Base-by-base conservation (phyloP, 2,329 filamentous ascomycete species). In the Colletotrichum sp. region DNA sequence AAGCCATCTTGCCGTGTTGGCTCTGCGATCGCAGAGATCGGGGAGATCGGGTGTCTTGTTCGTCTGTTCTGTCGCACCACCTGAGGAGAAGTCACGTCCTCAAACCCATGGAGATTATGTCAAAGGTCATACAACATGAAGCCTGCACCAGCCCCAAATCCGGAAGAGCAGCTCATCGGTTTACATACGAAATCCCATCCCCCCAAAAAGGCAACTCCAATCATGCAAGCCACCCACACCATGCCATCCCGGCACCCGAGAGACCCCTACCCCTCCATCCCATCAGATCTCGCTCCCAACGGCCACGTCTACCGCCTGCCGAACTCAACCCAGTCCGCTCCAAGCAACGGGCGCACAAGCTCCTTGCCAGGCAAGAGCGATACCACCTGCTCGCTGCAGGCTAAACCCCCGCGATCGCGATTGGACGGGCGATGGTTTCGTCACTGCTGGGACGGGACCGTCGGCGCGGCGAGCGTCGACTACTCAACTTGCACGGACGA, bases 231-330 rank as follows among this genome's bases (percentile, higher is more conserved):
- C 33, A 58, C 33, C 63, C 38, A 47, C 29, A 21, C 51, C 27
- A 33, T 38, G 21, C 29, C 67, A 64, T 66, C 54, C 70, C 70
- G 54, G 61, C 59, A 73, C 18, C 11, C 16, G 51, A 18, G 47
- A 33, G 64, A 55, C 67, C 67, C 67, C 69, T 55, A 51, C 33
- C 47, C 66, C n/a, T 38, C 59, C 59, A 62, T 65, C 70, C 66
- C 70, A 58, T 36, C 34, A 65, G 62, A 73, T 62, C 27, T 47
- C 8, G 21, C 29, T 29, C 33, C 36, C 33, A 12, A 24, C 24
- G 55, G 33, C 57, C 57, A 59, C 57, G 57, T 59, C 29, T 51
- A 51, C 43, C 43, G 43, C 43, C 43, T 51, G 29, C 57, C 66
- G 55, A 15, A 55, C 54, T 66, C 67, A 21, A 73, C 62, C 55